Conservation (phyloP, 1,284 basidiomycete genomes). For the Peniophora sp. region DNA sequence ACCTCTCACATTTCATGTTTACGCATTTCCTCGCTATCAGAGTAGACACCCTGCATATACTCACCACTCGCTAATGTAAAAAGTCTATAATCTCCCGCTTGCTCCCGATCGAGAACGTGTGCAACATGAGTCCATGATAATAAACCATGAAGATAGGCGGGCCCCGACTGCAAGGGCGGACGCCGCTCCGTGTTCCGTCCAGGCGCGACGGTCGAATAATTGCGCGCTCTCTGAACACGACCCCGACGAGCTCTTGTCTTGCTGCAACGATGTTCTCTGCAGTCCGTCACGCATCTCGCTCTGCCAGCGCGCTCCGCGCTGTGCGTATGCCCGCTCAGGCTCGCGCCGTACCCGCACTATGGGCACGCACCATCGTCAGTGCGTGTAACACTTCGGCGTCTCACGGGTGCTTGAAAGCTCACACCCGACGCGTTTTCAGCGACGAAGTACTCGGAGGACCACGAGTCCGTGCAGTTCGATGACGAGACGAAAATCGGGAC, state of each 20-base stretch:
- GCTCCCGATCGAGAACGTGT: background rate
- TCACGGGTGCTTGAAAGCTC: background rate
- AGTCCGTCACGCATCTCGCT: constrained; percentile 21
- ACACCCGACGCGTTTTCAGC: constrained; percentile 34
- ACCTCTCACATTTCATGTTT: background rate
- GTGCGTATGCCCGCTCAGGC: constrained; percentile 13
- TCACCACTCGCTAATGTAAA: background rate
- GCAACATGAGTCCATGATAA: background rate
- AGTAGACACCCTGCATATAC: background rate
- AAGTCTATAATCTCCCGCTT: too few relatives aligned
- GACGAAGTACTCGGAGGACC: constrained; percentile 81
- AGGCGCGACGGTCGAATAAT: background rate
- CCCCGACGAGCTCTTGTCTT: background rate
- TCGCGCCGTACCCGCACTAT: constrained; percentile 12
- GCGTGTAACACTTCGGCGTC: constrained; percentile 12
- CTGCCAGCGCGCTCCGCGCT: constrained; percentile 18
- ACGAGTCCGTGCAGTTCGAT: constrained; percentile 87
- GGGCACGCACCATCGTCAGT: constrained; percentile 29
- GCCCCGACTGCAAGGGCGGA: constrained; percentile 15
- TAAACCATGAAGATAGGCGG: constrained; percentile 18
- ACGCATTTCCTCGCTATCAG: background rate
- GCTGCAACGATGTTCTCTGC: constrained; percentile 17
- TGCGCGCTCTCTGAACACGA: constrained; percentile 11
- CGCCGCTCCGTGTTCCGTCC: constrained; percentile 2
- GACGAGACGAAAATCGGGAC: constrained; percentile 74